A percentile compares a stretch with the other conserved stretches of the same genome.
phyloP scores from a whole-genome alignment of 2,329 filamentous ascomycete species.

The Drechslerella coelobrocha region DNA sequence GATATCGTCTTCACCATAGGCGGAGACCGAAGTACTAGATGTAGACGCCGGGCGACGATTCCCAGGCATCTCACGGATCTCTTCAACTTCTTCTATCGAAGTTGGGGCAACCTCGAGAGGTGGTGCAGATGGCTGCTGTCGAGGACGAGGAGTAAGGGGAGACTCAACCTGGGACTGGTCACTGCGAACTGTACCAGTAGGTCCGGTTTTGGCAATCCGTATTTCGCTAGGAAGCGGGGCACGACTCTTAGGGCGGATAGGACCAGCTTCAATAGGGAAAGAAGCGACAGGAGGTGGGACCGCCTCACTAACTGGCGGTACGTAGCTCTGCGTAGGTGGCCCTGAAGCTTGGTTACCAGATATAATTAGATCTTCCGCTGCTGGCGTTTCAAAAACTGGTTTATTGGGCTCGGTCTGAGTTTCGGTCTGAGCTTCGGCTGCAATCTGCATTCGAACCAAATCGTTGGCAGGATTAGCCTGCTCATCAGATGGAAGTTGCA shows the following conservation, averaged over 20 bases:
- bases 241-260: constrained; percentile 19
- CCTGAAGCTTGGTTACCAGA: background rate
- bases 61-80: constrained; percentile 17
- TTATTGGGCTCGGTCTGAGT: background rate
- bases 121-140: constrained; percentile 11
- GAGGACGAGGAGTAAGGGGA: constrained; percentile 35
- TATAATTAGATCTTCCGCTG: constrained; percentile 4
- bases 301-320: constrained; percentile 24
- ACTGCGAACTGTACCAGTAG: constrained; percentile 9
- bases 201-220: constrained; percentile 21
- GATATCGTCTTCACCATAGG: constrained; percentile 39
- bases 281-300: constrained; percentile 21
- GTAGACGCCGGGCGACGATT: constrained; percentile 29
- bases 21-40: constrained; percentile 27
- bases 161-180: constrained; percentile 37
- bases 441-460: background rate
- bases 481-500: background rate
- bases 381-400: background rate
- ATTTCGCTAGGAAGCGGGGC: constrained; percentile 33
- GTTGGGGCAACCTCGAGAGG: constrained; percentile 29
- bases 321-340: constrained; percentile 8
- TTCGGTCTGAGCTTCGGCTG: background rate
- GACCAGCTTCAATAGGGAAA: constrained; percentile 6
- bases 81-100: constrained; percentile 34
- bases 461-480: background rate